A percentile compares a stretch with the other conserved stretches of the same genome.
Evolutionary conservation across 768 basidiomycete species (phyloP).

Genomic region (Mrakia blollopis): DNA sequence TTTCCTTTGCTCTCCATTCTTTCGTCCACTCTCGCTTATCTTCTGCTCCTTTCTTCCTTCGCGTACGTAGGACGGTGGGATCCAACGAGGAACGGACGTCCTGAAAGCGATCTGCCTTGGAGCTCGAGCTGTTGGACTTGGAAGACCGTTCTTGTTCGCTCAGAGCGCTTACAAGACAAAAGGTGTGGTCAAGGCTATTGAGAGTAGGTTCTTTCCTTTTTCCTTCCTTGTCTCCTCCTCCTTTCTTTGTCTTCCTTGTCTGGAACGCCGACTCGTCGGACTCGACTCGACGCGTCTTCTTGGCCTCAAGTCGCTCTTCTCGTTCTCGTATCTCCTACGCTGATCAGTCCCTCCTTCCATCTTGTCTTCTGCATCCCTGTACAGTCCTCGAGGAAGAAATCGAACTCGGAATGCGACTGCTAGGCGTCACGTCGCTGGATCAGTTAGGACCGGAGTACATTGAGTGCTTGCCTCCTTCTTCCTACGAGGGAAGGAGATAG

Average conservation of each 20-base stretch:
- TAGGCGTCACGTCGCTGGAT: conserved; percentile 62
- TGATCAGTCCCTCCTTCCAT: conserved; percentile 6
- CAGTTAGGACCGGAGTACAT: conserved; percentile 74
- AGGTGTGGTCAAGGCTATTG: conserved; percentile 29
- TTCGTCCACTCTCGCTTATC: not conserved
- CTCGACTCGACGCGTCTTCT: conserved; percentile 45
- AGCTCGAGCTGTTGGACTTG: conserved; percentile 42
- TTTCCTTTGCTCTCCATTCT: not conserved
- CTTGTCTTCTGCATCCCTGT: not conserved
- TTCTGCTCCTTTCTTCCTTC: not conserved
- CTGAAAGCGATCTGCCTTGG: conserved; percentile 43
- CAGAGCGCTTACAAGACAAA: conserved; percentile 17
- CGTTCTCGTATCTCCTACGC: not conserved
- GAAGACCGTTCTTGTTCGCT: conserved; percentile 66
- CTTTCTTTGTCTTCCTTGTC: conserved; percentile 73
- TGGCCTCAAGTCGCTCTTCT: conserved; percentile 58
- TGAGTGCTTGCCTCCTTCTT: conserved; percentile 34
- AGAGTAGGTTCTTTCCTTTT: conserved; percentile 16
- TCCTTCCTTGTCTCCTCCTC: conserved; percentile 38
- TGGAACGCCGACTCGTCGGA: conserved; percentile 38
- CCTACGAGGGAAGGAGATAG: no score
- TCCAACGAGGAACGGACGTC: conserved; percentile 51
- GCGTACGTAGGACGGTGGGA: conserved; percentile 47
- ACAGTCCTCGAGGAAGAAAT: conserved; percentile 68
- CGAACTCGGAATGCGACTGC: conserved; percentile 63